These are phyloP conservation scores for Selaginella tamariscina DNA, from an alignment of 75 land plant species.

Conservation along the genomic window DNA sequence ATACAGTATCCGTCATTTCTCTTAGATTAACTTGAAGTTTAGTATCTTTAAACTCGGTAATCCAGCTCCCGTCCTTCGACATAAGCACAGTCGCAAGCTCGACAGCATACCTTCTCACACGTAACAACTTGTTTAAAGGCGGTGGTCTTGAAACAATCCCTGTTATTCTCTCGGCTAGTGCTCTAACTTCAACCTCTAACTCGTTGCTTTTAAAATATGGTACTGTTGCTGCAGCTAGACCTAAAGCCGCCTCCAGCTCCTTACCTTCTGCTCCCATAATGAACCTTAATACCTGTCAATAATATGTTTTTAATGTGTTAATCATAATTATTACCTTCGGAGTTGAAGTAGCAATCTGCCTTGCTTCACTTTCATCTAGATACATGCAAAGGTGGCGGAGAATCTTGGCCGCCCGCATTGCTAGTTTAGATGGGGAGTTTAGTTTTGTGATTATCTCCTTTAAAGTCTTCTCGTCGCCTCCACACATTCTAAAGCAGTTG, in stretches of 20 bases:
- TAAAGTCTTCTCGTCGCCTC: background rate
- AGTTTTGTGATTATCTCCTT: background rate
- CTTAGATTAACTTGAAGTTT: background rate
- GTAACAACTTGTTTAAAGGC: background rate
- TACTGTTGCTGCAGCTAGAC: constrained; percentile 18
- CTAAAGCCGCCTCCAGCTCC: constrained; percentile 21
- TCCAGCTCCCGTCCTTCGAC: constrained; percentile 10
- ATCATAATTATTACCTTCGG: no score
- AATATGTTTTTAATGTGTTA: no score
- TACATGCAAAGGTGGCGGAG: constrained; percentile 48
- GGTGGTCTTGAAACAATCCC: constrained; percentile 9
- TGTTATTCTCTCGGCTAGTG: background rate
- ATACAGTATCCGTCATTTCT: constrained; percentile 10
- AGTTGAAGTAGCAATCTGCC: background rate
- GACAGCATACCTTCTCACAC: constrained; percentile 15
- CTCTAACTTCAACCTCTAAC: background rate
- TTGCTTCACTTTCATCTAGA: constrained; percentile 8
- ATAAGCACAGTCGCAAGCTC: constrained; percentile 16
- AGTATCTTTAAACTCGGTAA: background rate
- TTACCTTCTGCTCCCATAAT: background rate
- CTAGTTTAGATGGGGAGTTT: constrained; percentile 21
- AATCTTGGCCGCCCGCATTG: constrained; percentile 39
- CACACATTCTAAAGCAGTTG: constrained; percentile 34
- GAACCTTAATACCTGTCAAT: constrained; percentile 2
- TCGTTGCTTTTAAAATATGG: background rate